These are phyloP conservation scores for Purpureocillium lavendulum DNA, from an alignment of 2,329 filamentous ascomycete genomes.

Conservation along the genomic window DNA sequence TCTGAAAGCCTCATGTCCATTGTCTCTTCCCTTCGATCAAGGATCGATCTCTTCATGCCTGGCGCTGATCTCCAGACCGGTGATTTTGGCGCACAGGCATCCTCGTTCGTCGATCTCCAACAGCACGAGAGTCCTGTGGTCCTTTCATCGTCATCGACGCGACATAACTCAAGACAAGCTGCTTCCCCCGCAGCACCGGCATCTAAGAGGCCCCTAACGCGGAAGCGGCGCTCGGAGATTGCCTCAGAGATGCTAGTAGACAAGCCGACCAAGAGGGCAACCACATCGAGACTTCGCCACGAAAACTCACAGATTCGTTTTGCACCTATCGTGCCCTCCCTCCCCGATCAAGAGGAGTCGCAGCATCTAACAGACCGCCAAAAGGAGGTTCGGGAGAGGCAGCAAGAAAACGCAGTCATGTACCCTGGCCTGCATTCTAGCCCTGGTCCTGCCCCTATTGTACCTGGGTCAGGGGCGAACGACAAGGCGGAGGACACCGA, in stretches of 20 bases:
- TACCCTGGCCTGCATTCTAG: constrained; percentile 62
- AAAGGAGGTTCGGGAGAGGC: constrained; percentile 66
- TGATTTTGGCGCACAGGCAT: constrained; percentile 29
- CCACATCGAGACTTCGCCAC: constrained; percentile 55
- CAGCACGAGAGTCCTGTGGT: constrained; percentile 31
- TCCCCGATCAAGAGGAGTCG: constrained; percentile 47
- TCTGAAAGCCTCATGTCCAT: constrained; percentile 54
- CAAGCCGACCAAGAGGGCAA: constrained; percentile 16
- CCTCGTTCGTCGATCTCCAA: constrained; percentile 39
- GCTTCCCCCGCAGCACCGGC: constrained; percentile 8
- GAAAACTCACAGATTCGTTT: constrained; percentile 80
- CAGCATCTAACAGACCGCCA: constrained; percentile 74
- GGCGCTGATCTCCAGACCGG: constrained; percentile 30
- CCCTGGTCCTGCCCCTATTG: constrained; percentile 14
- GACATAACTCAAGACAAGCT: constrained; percentile 11
- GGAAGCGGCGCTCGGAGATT: constrained; percentile 19
- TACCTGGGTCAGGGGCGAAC: constrained; percentile 8
- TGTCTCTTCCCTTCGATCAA: constrained; percentile 50
- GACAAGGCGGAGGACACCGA: constrained; percentile 6
- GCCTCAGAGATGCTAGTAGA: constrained; percentile 15
- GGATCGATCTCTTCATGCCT: constrained; percentile 38
- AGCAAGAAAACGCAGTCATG: constrained; percentile 56
- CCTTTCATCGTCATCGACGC: constrained; percentile 21
- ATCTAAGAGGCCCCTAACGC: constrained; percentile 13
- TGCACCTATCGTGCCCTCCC: constrained; percentile 55